phyloP scores from a whole-genome alignment of 148 eudicot species.

The Fagopyrum tataricum region DNA sequence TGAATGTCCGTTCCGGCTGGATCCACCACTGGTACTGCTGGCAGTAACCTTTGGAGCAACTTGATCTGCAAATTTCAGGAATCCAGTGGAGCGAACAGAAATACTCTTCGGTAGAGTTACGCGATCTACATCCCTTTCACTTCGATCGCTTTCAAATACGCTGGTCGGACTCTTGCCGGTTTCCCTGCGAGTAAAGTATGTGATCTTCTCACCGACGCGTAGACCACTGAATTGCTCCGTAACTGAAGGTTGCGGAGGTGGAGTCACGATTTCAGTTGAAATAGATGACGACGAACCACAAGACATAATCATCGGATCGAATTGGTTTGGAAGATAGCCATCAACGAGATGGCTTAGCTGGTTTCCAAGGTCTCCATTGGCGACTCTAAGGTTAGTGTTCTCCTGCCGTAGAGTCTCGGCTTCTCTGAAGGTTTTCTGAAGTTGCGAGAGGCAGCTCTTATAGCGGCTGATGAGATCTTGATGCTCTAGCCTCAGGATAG shows the following conservation, averaged over 20 bases:
- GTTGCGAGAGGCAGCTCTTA: constrained; percentile 29
- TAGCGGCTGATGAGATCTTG: constrained; percentile 35
- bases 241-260: constrained; percentile 8
- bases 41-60: constrained; percentile 17
- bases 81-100: constrained; percentile 54
- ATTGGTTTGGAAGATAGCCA: constrained; percentile 17
- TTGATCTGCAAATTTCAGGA: constrained; percentile 30
- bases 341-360: constrained; percentile 25
- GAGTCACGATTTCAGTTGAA: background rate
- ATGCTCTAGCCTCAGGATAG: constrained; percentile 27
- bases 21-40: constrained; percentile 15
- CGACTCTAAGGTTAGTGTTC: constrained; percentile 52
- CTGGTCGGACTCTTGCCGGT: constrained; percentile 21
- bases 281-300: background rate
- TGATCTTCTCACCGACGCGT: background rate
- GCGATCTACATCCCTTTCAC: constrained; percentile 8
- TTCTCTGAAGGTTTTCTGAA: constrained; percentile 30
- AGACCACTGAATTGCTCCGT: constrained; percentile 17
- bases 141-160: constrained; percentile 22
- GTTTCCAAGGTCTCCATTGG: constrained; percentile 34
- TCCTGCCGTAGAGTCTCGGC: constrained; percentile 59
- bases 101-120: constrained; percentile 61
- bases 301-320: background rate
- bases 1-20: constrained; percentile 16
- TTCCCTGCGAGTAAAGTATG: background rate